A percentile compares a stretch with the other conserved stretches of the same genome.
Evolutionary conservation across 345 rosid genomes (phyloP).

Genomic region (Schrenkiella parvula): DNA sequence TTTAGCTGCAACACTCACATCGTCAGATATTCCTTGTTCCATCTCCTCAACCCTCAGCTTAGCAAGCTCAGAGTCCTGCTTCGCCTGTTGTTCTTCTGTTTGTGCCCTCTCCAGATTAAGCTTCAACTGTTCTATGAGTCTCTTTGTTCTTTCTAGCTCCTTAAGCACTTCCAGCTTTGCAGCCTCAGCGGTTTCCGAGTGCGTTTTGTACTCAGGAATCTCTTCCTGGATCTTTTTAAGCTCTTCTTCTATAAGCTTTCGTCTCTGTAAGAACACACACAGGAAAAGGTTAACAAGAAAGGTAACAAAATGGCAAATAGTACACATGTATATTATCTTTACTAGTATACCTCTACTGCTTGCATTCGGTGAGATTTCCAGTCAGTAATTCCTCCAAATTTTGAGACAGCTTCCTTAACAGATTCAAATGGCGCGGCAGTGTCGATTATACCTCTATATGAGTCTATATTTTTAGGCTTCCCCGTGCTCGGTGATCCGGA

Average conservation of each 20-base stretch:
- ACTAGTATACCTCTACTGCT: constrained; percentile 66
- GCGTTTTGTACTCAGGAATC: constrained; percentile 58
- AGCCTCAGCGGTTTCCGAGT: constrained; percentile 59
- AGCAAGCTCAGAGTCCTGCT: constrained; percentile 87
- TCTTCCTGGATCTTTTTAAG: constrained; percentile 66
- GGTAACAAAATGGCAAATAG: background rate
- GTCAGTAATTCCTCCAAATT: constrained; percentile 91
- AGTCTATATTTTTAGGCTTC: constrained; percentile 24
- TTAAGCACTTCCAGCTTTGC: constrained; percentile 53
- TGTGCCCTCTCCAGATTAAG: constrained; percentile 81
- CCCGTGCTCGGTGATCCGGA: constrained; percentile 19
- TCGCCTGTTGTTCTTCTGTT: constrained; percentile 89
- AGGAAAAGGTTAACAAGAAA: background rate
- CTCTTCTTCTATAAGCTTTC: constrained; percentile 73
- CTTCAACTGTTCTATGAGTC: constrained; percentile 74
- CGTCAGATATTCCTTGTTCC: constrained; percentile 89
- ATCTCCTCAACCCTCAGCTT: constrained; percentile 85
- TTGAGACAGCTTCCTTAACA: constrained; percentile 88
- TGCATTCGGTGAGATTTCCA: constrained; percentile 88
- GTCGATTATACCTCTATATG: constrained; percentile 62
- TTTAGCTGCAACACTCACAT: constrained; percentile 88
- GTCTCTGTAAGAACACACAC: constrained; percentile 40
- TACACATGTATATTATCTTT: background rate
- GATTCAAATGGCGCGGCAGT: constrained; percentile 91
- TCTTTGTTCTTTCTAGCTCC: constrained; percentile 75